phyloP scores from a whole-genome alignment of 2,329 filamentous ascomycete genomes.

The Exophiala alcalophila region DNA sequence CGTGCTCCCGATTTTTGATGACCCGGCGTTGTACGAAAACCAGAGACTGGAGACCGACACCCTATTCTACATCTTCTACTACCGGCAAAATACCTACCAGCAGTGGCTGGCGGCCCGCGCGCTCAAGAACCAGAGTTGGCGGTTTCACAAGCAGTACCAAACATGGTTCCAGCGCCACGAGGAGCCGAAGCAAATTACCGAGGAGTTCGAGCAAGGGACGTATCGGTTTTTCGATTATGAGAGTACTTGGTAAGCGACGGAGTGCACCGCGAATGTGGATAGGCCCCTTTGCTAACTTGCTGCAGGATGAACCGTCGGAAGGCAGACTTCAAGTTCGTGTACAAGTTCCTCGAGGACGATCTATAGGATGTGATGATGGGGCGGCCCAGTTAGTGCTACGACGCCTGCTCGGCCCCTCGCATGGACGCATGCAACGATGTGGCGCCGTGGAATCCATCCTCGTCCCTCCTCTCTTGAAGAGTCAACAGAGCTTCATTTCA shows the following conservation, averaged over 20 bases:
- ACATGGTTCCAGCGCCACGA: conserved; percentile 99
- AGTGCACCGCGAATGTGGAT: conserved; percentile 21
- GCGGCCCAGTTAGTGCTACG: conserved; percentile 10
- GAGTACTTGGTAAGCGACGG: conserved; percentile 79
- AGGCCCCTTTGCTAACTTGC: conserved; percentile 21
- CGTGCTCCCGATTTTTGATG: conserved; percentile 85
- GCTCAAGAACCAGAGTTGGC: conserved; percentile 97
- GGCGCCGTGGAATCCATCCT: too few species aligned
- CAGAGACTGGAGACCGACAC: conserved; percentile 88
- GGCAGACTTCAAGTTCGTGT: conserved; percentile 96
- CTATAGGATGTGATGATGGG: too few species aligned
- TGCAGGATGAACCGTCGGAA: conserved; percentile 96
- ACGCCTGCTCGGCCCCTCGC: conserved; percentile 16
- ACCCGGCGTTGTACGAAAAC: conserved; percentile 74
- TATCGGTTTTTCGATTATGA: conserved; percentile 99
- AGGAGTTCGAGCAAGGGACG: conserved; percentile 97
- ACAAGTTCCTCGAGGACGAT: conserved; percentile 96
- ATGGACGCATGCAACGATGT: too few species aligned
- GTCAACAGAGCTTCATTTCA: conserved; percentile 10
- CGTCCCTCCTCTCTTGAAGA: conserved; percentile 10
- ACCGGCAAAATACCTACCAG: conserved; percentile 92
- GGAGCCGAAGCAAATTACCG: conserved; percentile 96
- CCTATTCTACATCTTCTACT: conserved; percentile 98
- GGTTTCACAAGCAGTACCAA: conserved; percentile 99
- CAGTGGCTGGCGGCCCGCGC: conserved; percentile 94